A percentile compares a stretch with the other conserved stretches of the same genome.
phyloP scores from a whole-genome alignment of 805 yeast species.

The Starmerella gropengiesseri region DNA sequence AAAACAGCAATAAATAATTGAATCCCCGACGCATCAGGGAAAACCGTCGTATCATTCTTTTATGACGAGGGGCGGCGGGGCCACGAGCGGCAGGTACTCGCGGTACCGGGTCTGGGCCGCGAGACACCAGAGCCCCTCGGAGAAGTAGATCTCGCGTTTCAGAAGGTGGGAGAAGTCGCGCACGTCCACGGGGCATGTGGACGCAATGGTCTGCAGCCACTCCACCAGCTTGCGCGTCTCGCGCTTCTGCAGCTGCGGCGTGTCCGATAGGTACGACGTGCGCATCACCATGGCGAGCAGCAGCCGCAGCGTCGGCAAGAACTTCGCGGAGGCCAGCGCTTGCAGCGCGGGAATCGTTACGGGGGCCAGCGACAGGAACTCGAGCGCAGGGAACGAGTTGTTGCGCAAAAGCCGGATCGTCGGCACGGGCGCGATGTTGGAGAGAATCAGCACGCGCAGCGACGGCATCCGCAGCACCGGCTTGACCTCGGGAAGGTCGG shows the following conservation, averaged over 20 bases:
- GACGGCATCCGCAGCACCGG: slow-evolving; percentile 15
- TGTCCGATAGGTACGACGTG: slow-evolving; percentile 11
- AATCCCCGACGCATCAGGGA: too few relatives aligned
- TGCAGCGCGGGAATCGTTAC: slow-evolving; percentile 18
- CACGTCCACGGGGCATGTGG: slow-evolving; percentile 20
- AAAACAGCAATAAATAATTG: too few relatives aligned
- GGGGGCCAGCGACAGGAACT: slow-evolving; percentile 22
- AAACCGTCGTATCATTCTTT: too few relatives aligned
- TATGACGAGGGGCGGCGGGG: slow-evolving; percentile 18
- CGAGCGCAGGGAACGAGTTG: slow-evolving; percentile 11
- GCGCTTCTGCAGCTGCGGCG: slow-evolving; percentile 8
- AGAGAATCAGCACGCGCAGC: slow-evolving; percentile 16
- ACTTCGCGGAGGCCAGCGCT: slow-evolving; percentile 7
- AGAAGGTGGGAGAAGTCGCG: slow-evolving; percentile 17
- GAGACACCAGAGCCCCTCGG: slow-evolving; percentile 23
- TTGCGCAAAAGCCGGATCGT: slow-evolving; percentile 7
- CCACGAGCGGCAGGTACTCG: slow-evolving; percentile 13
- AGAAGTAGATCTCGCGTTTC: slow-evolving; percentile 17
- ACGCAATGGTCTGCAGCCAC: slow-evolving; percentile 20
- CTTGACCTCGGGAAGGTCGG: slow-evolving; percentile 14
- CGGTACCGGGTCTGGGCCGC: slow-evolving; percentile 19
- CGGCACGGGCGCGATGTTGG: slow-evolving; percentile 18
- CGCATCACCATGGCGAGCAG: slow-evolving; percentile 15
- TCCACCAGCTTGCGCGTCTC: slow-evolving; percentile 17
- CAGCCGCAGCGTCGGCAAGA: slow-evolving; percentile 12